A percentile compares a stretch with the other conserved stretches of the same genome.
These are phyloP conservation scores for Ceratobasidium sp. DNA, from an alignment of 1,284 basidiomycete genomes.

Conservation along the genomic window DNA sequence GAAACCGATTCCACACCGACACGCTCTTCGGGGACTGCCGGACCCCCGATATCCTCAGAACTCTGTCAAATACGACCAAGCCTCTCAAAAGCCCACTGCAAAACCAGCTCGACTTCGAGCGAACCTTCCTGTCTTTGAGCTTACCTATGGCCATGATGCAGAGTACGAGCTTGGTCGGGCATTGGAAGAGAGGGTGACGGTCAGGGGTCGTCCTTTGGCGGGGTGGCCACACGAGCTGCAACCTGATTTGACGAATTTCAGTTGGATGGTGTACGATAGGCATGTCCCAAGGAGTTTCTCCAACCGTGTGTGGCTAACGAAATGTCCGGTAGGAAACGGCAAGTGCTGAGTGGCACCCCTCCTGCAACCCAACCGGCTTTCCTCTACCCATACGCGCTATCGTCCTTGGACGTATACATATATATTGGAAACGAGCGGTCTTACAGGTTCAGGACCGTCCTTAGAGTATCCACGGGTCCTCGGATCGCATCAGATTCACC, in stretches of 20 bases:
- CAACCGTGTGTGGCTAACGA: neutral
- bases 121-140: conserved; percentile 1
- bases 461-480: neutral
- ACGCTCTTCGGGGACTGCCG: neutral
- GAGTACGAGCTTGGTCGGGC: conserved; percentile 25
- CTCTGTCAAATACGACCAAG: neutral
- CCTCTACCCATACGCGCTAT: neutral
- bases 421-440: neutral
- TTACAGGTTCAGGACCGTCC: neutral
- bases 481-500: neutral
- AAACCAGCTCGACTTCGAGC: neutral
- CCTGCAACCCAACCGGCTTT: neutral
- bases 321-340: neutral
- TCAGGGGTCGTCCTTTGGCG: conserved; percentile 3
- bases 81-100: neutral
- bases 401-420: conserved; percentile 19
- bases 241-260: conserved; percentile 13
- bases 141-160: conserved; percentile 3
- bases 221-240: conserved; percentile 4
- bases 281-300: neutral
- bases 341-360: conserved; percentile 16
- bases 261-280: conserved; percentile 24
- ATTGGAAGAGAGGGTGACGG: neutral
- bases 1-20: neutral
- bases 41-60: neutral